These are phyloP conservation scores for Emmonsia crescens DNA, from an alignment of 2,329 filamentous ascomycete species.

Conservation along the genomic window DNA sequence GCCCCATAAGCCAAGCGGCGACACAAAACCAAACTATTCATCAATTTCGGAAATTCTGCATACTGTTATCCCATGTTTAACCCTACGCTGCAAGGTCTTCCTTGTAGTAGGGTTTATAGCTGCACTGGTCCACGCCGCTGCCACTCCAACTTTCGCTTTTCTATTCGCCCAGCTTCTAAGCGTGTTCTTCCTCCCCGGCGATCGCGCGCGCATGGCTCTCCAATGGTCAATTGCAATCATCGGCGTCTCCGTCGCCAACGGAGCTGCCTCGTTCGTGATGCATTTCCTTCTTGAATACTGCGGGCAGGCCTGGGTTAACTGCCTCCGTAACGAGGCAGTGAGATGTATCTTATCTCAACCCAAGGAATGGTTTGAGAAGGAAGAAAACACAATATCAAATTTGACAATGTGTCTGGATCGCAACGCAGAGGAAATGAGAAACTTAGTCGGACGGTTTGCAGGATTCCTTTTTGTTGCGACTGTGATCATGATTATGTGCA, in stretches of 20 bases:
- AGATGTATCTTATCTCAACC: slow-evolving; percentile 63
- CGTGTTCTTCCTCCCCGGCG: slow-evolving; percentile 51
- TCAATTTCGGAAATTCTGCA: slow-evolving; percentile 47
- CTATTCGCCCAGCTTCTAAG: slow-evolving; percentile 61
- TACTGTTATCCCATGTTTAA: slow-evolving; percentile 61
- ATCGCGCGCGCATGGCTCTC: slow-evolving; percentile 42
- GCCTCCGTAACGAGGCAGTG: slow-evolving; percentile 57
- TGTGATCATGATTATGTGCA: slow-evolving; percentile 56
- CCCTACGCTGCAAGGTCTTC: slow-evolving; percentile 39
- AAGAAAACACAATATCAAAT: slow-evolving; percentile 51
- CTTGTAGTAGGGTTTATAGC: slow-evolving; percentile 52
- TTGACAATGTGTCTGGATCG: slow-evolving; percentile 66
- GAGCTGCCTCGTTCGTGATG: slow-evolving; percentile 51
- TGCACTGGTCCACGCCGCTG: slow-evolving; percentile 53
- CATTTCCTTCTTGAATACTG: slow-evolving; percentile 62
- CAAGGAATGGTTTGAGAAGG: slow-evolving; percentile 63
- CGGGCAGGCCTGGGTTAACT: slow-evolving; percentile 67
- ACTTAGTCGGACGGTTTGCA: slow-evolving; percentile 66
- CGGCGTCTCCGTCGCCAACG: slow-evolving; percentile 56
- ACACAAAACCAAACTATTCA: neutral
- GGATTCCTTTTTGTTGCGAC: slow-evolving; percentile 57
- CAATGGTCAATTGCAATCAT: slow-evolving; percentile 63
- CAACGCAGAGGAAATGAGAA: slow-evolving; percentile 78
- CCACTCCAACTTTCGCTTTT: slow-evolving; percentile 65
- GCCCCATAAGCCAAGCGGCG: neutral